Conservation (phyloP, 2,329 filamentous ascomycete genomes). For the Salinomyces thailandicus region DNA sequence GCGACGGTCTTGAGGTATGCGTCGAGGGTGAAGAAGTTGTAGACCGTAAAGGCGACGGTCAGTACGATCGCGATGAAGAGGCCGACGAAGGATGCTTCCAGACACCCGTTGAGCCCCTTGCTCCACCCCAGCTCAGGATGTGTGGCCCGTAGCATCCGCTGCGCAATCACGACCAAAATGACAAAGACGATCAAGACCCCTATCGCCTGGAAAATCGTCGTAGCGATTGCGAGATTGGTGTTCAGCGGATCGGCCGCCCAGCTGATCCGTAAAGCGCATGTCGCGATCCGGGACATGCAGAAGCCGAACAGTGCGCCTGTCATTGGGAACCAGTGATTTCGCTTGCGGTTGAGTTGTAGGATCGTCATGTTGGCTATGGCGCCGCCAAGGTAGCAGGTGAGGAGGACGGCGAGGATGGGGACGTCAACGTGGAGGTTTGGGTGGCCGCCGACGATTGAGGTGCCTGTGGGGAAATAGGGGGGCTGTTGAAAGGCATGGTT, state of each 20-base stretch:
- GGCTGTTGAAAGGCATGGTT: constrained; percentile 12
- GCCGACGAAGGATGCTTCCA: constrained; percentile 8
- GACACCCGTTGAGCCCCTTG: constrained; percentile 6
- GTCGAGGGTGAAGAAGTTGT: constrained; percentile 21
- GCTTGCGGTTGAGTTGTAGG: constrained; percentile 29
- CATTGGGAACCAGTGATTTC: constrained; percentile 34
- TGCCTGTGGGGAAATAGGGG: constrained; percentile 18
- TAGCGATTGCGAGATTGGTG: constrained; percentile 21
- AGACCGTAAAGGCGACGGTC: constrained; percentile 21
- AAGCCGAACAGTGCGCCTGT: constrained; percentile 32
- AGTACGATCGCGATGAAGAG: constrained; percentile 13
- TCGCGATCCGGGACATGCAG: constrained; percentile 33
- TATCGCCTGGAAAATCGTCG: constrained; percentile 22
- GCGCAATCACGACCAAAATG: constrained; percentile 21
- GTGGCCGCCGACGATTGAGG: constrained; percentile 28
- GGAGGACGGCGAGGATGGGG: constrained; percentile 32
- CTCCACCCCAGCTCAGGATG: constrained; percentile 23
- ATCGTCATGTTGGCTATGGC: constrained; percentile 33
- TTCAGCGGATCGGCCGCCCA: constrained; percentile 21
- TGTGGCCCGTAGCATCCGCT: constrained; percentile 19
- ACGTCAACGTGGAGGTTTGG: constrained; percentile 30
- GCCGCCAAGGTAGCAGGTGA: constrained; percentile 31
- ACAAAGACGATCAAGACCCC: constrained; percentile 25
- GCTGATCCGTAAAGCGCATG: constrained; percentile 28
- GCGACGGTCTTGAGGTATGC: constrained; percentile 7